phyloP scores from a whole-genome alignment of 805 yeast species.

The Sporopachydermia quercuum region DNA sequence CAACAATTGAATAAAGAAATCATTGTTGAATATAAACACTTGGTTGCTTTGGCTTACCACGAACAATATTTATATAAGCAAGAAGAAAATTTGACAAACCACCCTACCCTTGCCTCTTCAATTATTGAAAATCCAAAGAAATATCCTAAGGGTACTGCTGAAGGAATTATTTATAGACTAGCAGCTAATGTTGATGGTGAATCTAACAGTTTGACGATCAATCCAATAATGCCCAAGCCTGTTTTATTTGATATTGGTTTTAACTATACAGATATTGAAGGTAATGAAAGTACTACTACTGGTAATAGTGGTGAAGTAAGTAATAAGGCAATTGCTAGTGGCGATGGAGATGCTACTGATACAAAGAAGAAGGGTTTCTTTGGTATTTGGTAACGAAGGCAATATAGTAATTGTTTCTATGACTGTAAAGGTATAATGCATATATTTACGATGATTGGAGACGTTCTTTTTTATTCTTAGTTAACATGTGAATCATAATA shows the following conservation, averaged over 20 bases:
- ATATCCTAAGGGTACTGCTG: slow-evolving; percentile 21
- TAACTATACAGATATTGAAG: slow-evolving; percentile 54
- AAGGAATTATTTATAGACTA: slow-evolving; percentile 12
- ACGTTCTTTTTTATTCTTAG: too few relatives aligned
- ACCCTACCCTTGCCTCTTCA: slow-evolving; percentile 11
- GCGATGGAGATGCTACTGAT: slow-evolving; percentile 17
- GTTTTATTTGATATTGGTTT: slow-evolving; percentile 83
- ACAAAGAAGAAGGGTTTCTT: slow-evolving; percentile 52
- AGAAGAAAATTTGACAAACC: slow-evolving; percentile 6
- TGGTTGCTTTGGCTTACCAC: slow-evolving; percentile 35
- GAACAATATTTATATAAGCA: slow-evolving; percentile 15
- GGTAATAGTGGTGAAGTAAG: slow-evolving; percentile 10
- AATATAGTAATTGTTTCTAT: too few relatives aligned
- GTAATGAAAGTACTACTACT: too few relatives aligned
- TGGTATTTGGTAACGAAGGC: slow-evolving; percentile 24
- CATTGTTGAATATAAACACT: slow-evolving; percentile 12
- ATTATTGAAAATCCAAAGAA: slow-evolving; percentile 30
- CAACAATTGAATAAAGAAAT: slow-evolving; percentile 12
- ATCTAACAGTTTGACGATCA: slow-evolving; percentile 22
- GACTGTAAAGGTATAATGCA: too few relatives aligned
- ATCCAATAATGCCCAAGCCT: slow-evolving; percentile 68
- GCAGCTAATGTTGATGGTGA: slow-evolving; percentile 11
- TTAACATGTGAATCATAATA: too few relatives aligned
- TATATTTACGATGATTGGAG: too few relatives aligned
- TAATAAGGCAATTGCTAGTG: slow-evolving; percentile 10